phyloP scores from a whole-genome alignment of 2,329 filamentous ascomycete species.

The Alternaria alternata region DNA sequence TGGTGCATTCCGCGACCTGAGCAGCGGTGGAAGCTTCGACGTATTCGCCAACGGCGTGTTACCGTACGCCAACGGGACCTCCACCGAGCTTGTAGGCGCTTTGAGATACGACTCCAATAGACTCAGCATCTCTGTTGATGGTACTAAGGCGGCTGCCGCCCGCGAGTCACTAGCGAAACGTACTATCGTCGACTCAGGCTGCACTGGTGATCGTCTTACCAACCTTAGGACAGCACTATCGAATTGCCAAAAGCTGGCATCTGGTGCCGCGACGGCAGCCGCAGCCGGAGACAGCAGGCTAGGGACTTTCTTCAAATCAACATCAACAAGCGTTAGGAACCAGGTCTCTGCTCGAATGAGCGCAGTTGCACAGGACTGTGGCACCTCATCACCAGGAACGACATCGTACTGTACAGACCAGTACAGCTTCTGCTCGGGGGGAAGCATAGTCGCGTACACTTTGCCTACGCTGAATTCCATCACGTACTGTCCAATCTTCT shows the following conservation, averaged over 20 bases:
- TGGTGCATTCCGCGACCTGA: not conserved
- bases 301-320: conserved; percentile 69
- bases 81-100: conserved; percentile 63
- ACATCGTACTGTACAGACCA: not conserved
- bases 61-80: conserved; percentile 54
- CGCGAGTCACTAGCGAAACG: conserved; percentile 48
- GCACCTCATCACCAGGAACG: not conserved
- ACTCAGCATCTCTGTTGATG: conserved; percentile 66
- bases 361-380: not conserved
- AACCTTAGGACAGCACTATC: conserved; percentile 56
- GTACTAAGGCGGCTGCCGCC: conserved; percentile 57
- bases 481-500: not conserved
- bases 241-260: conserved; percentile 64
- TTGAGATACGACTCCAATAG: conserved; percentile 68
- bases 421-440: not conserved
- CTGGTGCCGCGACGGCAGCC: conserved; percentile 59
- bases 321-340: not conserved
- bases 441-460: not conserved
- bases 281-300: conserved; percentile 58
- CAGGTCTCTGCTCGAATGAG: not conserved
- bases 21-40: conserved; percentile 36
- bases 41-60: conserved; percentile 62
- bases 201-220: no score
- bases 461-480: not conserved
- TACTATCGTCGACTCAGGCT: conserved; percentile 47